A percentile compares a stretch with the other conserved stretches of the same genome.
Conservation (phyloP, 371 early-diverging fungal species). For the Syncephalastrum racemosum region DNA sequence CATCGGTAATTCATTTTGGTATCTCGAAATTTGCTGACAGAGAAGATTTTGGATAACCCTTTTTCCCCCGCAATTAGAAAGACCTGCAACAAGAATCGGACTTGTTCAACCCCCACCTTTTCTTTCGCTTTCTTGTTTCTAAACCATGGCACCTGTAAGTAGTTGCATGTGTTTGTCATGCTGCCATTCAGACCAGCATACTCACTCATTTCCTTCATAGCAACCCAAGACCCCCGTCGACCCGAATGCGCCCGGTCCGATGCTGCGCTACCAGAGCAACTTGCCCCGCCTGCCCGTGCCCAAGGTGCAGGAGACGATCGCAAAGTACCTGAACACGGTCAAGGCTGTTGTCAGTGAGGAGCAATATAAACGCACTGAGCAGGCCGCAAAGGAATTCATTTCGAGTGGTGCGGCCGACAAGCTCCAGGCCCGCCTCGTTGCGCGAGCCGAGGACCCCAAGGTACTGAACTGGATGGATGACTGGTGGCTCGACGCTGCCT, state of each 20-base stretch:
- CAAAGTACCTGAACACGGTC: slow-evolving; percentile 77
- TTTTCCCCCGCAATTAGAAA: no score
- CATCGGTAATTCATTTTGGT: slow-evolving; percentile 7
- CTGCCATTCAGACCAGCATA: no score
- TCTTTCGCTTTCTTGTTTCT: no score
- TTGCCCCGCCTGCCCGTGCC: slow-evolving; percentile 92
- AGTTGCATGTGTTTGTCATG: no score
- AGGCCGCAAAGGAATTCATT: slow-evolving; percentile 77
- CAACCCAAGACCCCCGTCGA: slow-evolving; percentile 49
- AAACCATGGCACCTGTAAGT: no score
- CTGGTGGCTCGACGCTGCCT: slow-evolving; percentile 94
- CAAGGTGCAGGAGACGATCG: slow-evolving; percentile 75
- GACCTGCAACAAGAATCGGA: no score
- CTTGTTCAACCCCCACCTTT: no score
- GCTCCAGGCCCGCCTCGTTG: slow-evolving; percentile 81
- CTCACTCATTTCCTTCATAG: no score
- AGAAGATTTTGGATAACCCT: no score
- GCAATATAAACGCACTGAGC: slow-evolving; percentile 71
- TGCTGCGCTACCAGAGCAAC: slow-evolving; percentile 66
- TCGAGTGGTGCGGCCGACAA: slow-evolving; percentile 78
- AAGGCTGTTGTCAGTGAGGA: slow-evolving; percentile 73
- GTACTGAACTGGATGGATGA: slow-evolving; percentile 90
- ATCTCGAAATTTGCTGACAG: slow-evolving; percentile 9
- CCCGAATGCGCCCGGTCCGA: slow-evolving; percentile 51
- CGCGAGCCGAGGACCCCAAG: slow-evolving; percentile 63